Base-by-base conservation (phyloP, 1,139 yeast genomes). In the Debaryomyces fabryi region DNA sequence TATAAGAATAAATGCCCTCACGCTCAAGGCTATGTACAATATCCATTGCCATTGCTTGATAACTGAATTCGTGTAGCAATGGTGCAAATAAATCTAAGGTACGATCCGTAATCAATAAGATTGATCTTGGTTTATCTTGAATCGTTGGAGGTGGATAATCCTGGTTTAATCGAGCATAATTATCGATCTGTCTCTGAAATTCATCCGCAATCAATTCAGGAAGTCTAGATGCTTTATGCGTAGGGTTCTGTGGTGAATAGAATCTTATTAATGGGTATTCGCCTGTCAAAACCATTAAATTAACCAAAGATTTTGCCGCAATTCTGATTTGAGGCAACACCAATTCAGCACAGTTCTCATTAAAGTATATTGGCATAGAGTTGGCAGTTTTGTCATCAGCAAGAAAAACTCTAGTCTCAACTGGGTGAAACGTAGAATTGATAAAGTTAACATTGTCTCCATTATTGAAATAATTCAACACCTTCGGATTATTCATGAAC, bases 11-110 rank as follows among this genome's bases (percentile, higher is more conserved):
- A n/a, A 74, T 69, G 16, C 81, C 77, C 24, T 81, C 79, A 13
- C 77, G 64, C 55, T 79, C 82, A 55, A 79, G 71, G 39, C 72
- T 67, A 35, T 72, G 76, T 34, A 79, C 79, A 44, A 83, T 67
- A 65, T 93, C 99, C 72, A 86, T 85, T 13, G 93, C 88, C 89
- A 92, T 86, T 6, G 97, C 93, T 66, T 93, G 96, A 65, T 91
- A 95, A n/a, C 87, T 82, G 67, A 92, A 90, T 63, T 91, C 97
- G 65, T 93, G 99, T 47, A 92, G 68, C 43, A 95, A 65, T 0
- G 98, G 97, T 3, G 96, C 88, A 60, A 82, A 81, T 49, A 88
- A 74, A 65, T 95, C 99, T 63, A 91, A 65, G 0, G 96, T 79
- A 52, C 99, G 76, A 66, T 93, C 99, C 5, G 88, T 74, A 29